Base-by-base conservation (phyloP, 306 rosid species). In the Cicer chorassanicum region DNA sequence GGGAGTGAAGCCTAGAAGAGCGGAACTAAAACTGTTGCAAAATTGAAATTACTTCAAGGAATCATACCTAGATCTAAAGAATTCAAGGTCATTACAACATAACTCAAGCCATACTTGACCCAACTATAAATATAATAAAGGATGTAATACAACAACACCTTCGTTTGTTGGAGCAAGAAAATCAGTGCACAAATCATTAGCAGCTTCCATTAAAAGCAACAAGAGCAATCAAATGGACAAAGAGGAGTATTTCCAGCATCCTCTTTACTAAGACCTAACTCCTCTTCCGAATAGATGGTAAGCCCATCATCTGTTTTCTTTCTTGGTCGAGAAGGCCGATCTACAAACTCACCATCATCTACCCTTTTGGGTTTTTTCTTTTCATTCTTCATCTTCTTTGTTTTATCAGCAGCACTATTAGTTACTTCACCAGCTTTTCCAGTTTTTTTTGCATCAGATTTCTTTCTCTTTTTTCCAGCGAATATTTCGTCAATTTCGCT, bases 141-240 rank as follows among this genome's bases (percentile, higher is more conserved):
- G 19, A 21, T 69, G 66, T 1, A 24, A 53, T 51, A 76, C 54
- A 65, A 63, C 73, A 77, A 49, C 41, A 69, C 18, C 6, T 19
- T 18, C 16, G 13, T 39, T 34, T 50, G 15, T 53, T 0, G 29
- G 49, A 56, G 38, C 19, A 68, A 72, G 10, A 9, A 65, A 44
- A 13, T 49, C 36, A 72, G 65, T 9, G n/a, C 45, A 57, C 15
- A 73, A 16, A 42, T 3, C 7, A 12, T 2, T 67, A 16, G 65
- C 36, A 63, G 34, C 63, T 11, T 39, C 56, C 80, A 63, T 88
- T 80, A 90, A 72, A 88, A 92, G 88, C 96, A 92, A 78, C 96
- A 92, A 59, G 89, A 80, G 63, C 98, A 92, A 82, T 92, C 96
- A 81, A 92, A 92, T 50, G 98, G 98, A 70, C 94, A 92, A 36